These are phyloP conservation scores for Sporothrix pseudoabietina DNA, from an alignment of 2,329 filamentous ascomycete genomes.

Conservation along the genomic window DNA sequence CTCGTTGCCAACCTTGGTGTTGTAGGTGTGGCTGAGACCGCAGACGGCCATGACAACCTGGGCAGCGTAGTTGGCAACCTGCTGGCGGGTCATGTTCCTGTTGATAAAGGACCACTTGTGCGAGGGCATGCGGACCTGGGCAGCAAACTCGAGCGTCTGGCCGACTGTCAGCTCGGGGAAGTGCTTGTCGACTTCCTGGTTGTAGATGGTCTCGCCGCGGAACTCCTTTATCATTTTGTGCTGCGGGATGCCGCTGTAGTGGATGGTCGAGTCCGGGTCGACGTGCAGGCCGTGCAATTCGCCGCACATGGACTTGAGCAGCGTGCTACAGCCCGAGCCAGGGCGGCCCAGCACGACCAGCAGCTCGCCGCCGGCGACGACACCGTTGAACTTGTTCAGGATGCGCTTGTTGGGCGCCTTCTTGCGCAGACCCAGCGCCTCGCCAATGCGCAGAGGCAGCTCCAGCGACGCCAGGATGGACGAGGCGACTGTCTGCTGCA, in stretches of 20 bases:
- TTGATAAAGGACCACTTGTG: constrained; percentile 54
- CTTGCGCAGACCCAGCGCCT: constrained; percentile 58
- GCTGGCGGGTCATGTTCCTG: constrained; percentile 57
- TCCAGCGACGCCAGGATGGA: constrained; percentile 58
- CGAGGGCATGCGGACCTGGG: constrained; percentile 65
- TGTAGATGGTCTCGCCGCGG: constrained; percentile 58
- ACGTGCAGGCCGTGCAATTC: constrained; percentile 55
- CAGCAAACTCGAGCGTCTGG: constrained; percentile 77
- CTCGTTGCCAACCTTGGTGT: constrained; percentile 71
- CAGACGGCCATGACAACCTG: constrained; percentile 76
- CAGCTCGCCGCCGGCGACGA: constrained; percentile 59
- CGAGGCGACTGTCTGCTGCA: constrained; percentile 67
- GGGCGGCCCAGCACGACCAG: constrained; percentile 61
- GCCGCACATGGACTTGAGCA: constrained; percentile 68
- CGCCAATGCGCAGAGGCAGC: constrained; percentile 46
- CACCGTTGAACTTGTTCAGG: constrained; percentile 50
- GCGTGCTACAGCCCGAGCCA: constrained; percentile 58
- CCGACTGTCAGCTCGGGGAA: constrained; percentile 77
- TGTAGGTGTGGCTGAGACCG: constrained; percentile 71
- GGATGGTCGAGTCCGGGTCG: constrained; percentile 41
- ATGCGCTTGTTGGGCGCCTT: constrained; percentile 62
- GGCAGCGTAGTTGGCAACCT: constrained; percentile 50
- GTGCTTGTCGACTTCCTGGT: constrained; percentile 80
- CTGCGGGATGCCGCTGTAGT: constrained; percentile 31
- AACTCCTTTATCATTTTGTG: constrained; percentile 43